These are phyloP conservation scores for Diaporthe sp. DNA, from an alignment of 2,329 filamentous ascomycete species.

Conservation along the genomic window DNA sequence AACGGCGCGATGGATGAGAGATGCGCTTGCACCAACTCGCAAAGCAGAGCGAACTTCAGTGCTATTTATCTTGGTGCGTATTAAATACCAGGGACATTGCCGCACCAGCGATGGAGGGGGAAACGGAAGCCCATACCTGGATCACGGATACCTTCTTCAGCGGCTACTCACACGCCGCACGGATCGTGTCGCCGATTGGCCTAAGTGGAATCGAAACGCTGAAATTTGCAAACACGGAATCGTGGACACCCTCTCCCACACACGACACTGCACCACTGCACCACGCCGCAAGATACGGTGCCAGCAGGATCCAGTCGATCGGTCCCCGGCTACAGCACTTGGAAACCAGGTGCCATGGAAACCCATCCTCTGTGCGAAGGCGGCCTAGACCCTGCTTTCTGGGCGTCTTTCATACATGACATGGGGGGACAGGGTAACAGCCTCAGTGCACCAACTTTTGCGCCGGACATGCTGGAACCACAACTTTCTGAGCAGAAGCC, in stretches of 20 bases:
- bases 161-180: neutral
- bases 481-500: neutral
- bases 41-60: neutral
- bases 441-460: neutral
- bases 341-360: neutral
- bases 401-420: neutral
- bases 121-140: neutral
- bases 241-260: neutral
- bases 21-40: neutral
- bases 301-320: neutral
- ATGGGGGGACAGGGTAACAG: neutral
- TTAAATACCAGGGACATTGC: neutral
- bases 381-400: neutral
- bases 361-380: neutral
- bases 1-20: neutral
- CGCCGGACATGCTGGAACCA: neutral
- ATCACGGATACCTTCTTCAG: neutral
- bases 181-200: neutral
- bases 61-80: neutral
- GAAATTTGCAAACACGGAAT: neutral
- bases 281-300: neutral
- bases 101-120: neutral
- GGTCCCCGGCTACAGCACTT: neutral
- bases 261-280: neutral
- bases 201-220: neutral